A percentile compares a stretch with the other conserved stretches of the same genome.
Conservation (phyloP, 2,329 filamentous ascomycete species). For the Trichophyton rubrum region DNA sequence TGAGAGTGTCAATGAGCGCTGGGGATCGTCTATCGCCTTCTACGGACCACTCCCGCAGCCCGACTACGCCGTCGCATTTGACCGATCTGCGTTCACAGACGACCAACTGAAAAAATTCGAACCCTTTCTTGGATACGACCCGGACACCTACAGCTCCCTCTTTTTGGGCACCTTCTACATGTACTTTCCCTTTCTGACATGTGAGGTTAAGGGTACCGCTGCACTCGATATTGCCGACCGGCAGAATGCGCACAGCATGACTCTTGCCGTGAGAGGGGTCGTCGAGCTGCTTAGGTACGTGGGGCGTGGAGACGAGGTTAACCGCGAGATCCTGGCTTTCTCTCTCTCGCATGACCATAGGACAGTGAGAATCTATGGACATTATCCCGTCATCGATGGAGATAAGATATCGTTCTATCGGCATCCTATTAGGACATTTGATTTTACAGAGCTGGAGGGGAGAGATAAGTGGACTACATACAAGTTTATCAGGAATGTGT, state of each 20-base stretch:
- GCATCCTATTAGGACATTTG: slow-evolving; percentile 26
- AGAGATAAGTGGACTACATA: slow-evolving; percentile 30
- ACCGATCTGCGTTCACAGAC: slow-evolving; percentile 29
- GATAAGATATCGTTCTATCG: slow-evolving; percentile 28
- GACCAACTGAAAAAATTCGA: slow-evolving; percentile 33
- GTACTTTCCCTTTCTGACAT: slow-evolving; percentile 40
- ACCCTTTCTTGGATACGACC: slow-evolving; percentile 19
- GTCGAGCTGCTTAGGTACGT: slow-evolving; percentile 27
- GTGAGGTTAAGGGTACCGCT: slow-evolving; percentile 35
- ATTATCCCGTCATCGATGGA: slow-evolving; percentile 29
- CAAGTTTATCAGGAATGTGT: slow-evolving; percentile 29
- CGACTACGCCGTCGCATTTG: slow-evolving; percentile 35
- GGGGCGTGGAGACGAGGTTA: slow-evolving; percentile 21
- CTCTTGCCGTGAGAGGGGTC: slow-evolving; percentile 24
- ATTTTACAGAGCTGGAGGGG: slow-evolving; percentile 23
- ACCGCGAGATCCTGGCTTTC: slow-evolving; percentile 35
- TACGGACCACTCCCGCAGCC: slow-evolving; percentile 30
- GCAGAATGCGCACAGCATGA: slow-evolving; percentile 22
- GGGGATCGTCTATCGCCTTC: slow-evolving; percentile 31
- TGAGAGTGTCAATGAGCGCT: slow-evolving; percentile 35
- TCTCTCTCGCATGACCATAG: slow-evolving; percentile 30
- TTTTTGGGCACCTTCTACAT: slow-evolving; percentile 38
- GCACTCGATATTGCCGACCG: slow-evolving; percentile 21
- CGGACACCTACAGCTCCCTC: slow-evolving; percentile 19
- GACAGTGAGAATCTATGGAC: slow-evolving; percentile 29